Evolutionary conservation across 345 rosid genomes (phyloP), one percentile per base, ranked within the genome.

Genomic region (Eucalyptus coolabah): DNA sequence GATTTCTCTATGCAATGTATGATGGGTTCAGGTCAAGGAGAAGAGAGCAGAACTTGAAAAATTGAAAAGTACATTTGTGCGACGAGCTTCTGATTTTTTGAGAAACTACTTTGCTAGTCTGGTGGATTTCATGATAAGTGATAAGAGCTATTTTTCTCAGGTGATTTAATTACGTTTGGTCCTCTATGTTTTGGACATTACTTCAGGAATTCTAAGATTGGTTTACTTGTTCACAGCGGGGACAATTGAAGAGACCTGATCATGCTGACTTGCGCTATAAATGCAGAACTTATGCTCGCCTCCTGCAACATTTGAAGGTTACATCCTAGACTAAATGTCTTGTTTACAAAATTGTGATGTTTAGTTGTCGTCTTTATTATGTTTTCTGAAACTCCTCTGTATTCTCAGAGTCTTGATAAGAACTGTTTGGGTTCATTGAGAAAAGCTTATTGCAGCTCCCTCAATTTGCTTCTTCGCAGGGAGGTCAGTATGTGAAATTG

Each of bases 261-360:
- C 99, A 98, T 94, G 99, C 99, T 87, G 99, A 98, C 89, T 95
- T 98, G 93, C 94, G 99, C 91, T 98, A 98, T 93, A 98, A 97
- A 93, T 98, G 99, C 94, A 94, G 99, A 94, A 97, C 98, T 90
- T 98, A 98, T 94, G 99, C 99, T 92, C 99, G 99, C 86, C 97
- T 98, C 89, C 93, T 98, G 89, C 99, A 97, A 92, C 99, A 97
- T 94, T 91, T 98, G 90, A 98, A 98, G 99, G 99, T 96, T 87
- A 32, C 85, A 28, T 56, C 15, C 77, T 56, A 86, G 47, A 21
- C 83, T 77, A 77, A 77, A 11, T 12, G 83, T 51, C 45, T 86
- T 91, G 28, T 69, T 19, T 56, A 32, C 89, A 86, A 69, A 13
- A 86, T 72, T 54, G 37, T 87, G 14, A 17, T 37, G 87, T 59